Evolutionary conservation across 352 stramenopile species (phyloP).

Genomic region (Phytophthora podocarpi): DNA sequence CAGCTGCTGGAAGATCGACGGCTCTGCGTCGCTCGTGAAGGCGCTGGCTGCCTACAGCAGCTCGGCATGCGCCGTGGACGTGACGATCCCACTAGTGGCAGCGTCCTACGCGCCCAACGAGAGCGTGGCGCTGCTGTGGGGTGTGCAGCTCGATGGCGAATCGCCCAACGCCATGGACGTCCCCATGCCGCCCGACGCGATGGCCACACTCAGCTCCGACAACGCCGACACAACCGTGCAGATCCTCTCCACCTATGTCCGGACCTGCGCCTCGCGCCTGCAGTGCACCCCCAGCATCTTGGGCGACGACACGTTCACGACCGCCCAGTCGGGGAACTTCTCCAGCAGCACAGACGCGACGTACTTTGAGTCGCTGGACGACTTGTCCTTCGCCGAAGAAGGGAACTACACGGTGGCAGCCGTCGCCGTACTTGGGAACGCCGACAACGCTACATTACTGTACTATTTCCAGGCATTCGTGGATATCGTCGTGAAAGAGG

Average conservation of each 20-base stretch:
- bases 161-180: constrained; percentile 55
- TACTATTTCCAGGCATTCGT: constrained; percentile 62
- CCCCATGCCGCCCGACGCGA: constrained; percentile 39
- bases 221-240: constrained; percentile 36
- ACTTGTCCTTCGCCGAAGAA: constrained; percentile 37
- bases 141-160: constrained; percentile 30
- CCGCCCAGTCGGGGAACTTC: constrained; percentile 51
- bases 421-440: constrained; percentile 49
- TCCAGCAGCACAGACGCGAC: constrained; percentile 27
- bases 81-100: constrained; percentile 40
- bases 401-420: constrained; percentile 54
- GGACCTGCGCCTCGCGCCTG: constrained; percentile 37
- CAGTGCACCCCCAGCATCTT: constrained; percentile 44
- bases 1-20: constrained; percentile 49
- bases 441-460: constrained; percentile 32
- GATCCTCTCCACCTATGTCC: constrained; percentile 54
- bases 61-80: constrained; percentile 35
- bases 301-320: constrained; percentile 22
- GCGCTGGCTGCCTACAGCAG: constrained; percentile 32
- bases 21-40: constrained; percentile 9
- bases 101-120: constrained; percentile 41
- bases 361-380: constrained; percentile 48
- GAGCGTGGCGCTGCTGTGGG: constrained; percentile 55
- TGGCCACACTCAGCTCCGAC: constrained; percentile 37
- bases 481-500: constrained; percentile 43